Evolutionary conservation across 2,329 filamentous ascomycete genomes (phyloP).

Genomic region (Aureobasidium sp.): DNA sequence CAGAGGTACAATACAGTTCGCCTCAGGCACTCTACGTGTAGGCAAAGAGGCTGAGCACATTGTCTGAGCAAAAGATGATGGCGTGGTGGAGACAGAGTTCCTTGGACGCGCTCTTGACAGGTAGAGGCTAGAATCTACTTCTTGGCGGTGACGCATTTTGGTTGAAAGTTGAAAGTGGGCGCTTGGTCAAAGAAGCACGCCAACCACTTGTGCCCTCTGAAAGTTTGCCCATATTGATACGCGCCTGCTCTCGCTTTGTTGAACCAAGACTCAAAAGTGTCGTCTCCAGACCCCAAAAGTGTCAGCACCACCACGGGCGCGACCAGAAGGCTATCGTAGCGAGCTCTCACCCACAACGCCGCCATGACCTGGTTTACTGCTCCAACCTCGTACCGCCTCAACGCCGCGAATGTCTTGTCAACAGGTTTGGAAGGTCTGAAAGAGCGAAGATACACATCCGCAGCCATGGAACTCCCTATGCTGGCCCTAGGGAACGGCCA

Average conservation of each 20-base stretch:
- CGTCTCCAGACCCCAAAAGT: background rate
- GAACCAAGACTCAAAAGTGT: too few species aligned
- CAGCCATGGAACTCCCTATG: slow-evolving; percentile 13
- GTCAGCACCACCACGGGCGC: background rate
- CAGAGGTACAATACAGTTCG: background rate
- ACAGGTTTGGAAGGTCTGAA: background rate
- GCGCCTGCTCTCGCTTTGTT: background rate
- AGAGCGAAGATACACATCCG: slow-evolving; percentile 1
- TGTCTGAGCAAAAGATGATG: background rate
- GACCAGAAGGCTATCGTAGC: background rate
- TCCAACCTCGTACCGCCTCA: slow-evolving; percentile 13
- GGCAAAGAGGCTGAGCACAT: background rate
- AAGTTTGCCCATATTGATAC: background rate
- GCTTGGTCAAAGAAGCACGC: background rate
- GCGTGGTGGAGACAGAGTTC: background rate
- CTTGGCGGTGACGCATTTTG: slow-evolving; percentile 1
- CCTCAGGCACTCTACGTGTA: background rate
- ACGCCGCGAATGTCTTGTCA: slow-evolving; percentile 1
- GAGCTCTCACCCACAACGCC: background rate
- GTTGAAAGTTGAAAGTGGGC: background rate
- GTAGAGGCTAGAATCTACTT: too few species aligned
- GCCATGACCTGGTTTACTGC: slow-evolving; percentile 10
- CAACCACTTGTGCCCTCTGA: background rate
- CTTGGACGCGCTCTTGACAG: background rate
- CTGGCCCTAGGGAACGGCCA: slow-evolving; percentile 22